Conservation (phyloP, 2,329 filamentous ascomycete species). For the Alternaria sp. region DNA sequence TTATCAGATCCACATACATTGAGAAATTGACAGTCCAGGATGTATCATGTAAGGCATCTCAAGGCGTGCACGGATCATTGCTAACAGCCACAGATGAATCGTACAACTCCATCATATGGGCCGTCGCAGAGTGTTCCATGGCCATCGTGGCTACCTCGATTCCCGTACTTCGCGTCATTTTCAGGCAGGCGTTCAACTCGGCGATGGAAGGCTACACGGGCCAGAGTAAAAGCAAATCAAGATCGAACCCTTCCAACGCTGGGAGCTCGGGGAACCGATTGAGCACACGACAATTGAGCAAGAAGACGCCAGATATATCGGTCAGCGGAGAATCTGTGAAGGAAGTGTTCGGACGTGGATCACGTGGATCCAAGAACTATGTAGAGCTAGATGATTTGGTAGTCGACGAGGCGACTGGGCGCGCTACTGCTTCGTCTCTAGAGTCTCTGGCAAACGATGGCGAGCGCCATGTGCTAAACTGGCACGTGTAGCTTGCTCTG, state of each 20-base stretch:
- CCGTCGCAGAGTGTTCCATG: constrained; percentile 18
- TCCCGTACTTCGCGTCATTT: constrained; percentile 17
- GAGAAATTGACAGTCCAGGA: constrained; percentile 12
- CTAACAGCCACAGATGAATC: constrained; percentile 10
- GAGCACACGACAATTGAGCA: constrained; percentile 1
- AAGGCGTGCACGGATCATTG: background rate
- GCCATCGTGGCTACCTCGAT: constrained; percentile 17
- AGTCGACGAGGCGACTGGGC: constrained; percentile 4
- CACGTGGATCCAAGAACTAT: constrained; percentile 1
- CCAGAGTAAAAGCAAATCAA: background rate
- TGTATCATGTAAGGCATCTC: constrained; percentile 14
- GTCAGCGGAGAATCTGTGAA: background rate
- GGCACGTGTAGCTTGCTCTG: background rate
- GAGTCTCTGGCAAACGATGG: constrained; percentile 1
- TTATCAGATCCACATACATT: constrained; percentile 12
- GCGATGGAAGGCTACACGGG: constrained; percentile 10
- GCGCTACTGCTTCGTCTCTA: background rate
- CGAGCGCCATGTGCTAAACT: constrained; percentile 1
- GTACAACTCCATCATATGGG: constrained; percentile 16
- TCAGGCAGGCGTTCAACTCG: constrained; percentile 14
- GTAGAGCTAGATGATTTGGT: constrained; percentile 8
- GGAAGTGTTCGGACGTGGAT: constrained; percentile 1
- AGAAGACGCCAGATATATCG: background rate
- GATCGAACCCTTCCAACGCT: constrained; percentile 2
- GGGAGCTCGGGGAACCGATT: constrained; percentile 2